Base-by-base conservation (phyloP, 148 eudicot species). In the Fagopyrum tataricum region DNA sequence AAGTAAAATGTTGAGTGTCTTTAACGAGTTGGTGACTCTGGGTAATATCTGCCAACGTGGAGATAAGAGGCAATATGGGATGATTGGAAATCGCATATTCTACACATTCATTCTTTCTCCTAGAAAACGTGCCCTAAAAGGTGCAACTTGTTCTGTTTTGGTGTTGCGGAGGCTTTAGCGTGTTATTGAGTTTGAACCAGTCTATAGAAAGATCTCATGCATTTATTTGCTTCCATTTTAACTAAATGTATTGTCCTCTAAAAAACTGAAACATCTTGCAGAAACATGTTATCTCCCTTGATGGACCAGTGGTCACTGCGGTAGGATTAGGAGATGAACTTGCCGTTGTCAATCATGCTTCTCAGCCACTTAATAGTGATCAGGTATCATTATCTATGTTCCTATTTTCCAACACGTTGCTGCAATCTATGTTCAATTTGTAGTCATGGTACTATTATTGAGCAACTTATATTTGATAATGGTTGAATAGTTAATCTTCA, bases 301-400 rank as follows among this genome's bases (percentile, higher is more conserved):
- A 88, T 72, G 97, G 99, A 24, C 99, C 94, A 76, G 97, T 90
- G 69, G 96, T 96, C 71, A 92, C 97, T 76, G 88, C 92, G 73
- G 87, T 86, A n/a, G 99, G 99, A 77, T 82, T 76, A 58, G 82
- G 84, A 79, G 90, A 92, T 78, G 85, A 88, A 85, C 94, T 96
- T 72, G 97, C 92, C 18, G 87, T 96, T 77, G 97, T 96, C 52
- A 85, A 87, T 69, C 99, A 92, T 79, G 79, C 87, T 75, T 90
- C 96, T 73, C 85, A 84, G 66, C 53, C 96, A 72, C 90, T 96
- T 82, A 84, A 90, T 61, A 81, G 85, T 83, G 97, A 92, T 62
- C 98, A 94, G 98, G 98, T 94, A 81, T 64, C 44, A 15, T 39
- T 14, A 37, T 15, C 1, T 7, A 13, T 61, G 17, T 53, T 6